Evolutionary conservation across 768 basidiomycete genomes (phyloP).

Genomic region (Agrocybe chaxingu): DNA sequence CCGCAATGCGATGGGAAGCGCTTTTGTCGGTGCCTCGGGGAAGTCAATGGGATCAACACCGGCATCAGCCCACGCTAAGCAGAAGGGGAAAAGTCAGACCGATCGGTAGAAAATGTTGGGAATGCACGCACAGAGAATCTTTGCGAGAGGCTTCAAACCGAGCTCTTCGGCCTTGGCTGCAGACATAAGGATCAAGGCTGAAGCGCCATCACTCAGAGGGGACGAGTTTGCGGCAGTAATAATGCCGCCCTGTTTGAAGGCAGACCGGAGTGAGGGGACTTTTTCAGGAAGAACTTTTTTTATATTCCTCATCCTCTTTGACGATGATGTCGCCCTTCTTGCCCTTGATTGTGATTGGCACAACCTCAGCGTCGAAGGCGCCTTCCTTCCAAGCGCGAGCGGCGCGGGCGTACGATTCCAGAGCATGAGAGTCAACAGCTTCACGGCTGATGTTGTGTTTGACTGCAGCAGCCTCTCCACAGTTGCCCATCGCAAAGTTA

Average conservation of each 20-base stretch:
- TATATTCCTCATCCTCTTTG: conserved; percentile 97
- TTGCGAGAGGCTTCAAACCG: conserved; percentile 90
- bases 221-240: conserved; percentile 98
- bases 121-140: conserved; percentile 76
- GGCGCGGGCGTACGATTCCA: conserved; percentile 93
- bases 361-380: conserved; percentile 83
- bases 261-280: conserved; percentile 81
- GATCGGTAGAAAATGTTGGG: conserved; percentile 3
- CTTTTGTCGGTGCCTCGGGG: conserved; percentile 90
- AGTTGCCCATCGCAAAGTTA: conserved; percentile 98
- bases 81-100: conserved; percentile 7
- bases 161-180: conserved; percentile 90
- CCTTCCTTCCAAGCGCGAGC: conserved; percentile 88
- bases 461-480: conserved; percentile 82
- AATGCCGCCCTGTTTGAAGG: conserved; percentile 84
- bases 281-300: conserved; percentile 95
- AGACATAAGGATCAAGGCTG: conserved; percentile 92
- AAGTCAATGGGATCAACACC: conserved; percentile 97
- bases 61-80: conserved; percentile 89
- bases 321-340: conserved; percentile 92
- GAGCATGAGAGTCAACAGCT: conserved; percentile 85
- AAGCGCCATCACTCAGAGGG: conserved; percentile 93
- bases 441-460: conserved; percentile 85
- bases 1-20: conserved; percentile 84
- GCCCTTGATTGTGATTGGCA: conserved; percentile 85